Conservation (phyloP, 768 basidiomycete genomes). For the Leccinum barrowsii region DNA sequence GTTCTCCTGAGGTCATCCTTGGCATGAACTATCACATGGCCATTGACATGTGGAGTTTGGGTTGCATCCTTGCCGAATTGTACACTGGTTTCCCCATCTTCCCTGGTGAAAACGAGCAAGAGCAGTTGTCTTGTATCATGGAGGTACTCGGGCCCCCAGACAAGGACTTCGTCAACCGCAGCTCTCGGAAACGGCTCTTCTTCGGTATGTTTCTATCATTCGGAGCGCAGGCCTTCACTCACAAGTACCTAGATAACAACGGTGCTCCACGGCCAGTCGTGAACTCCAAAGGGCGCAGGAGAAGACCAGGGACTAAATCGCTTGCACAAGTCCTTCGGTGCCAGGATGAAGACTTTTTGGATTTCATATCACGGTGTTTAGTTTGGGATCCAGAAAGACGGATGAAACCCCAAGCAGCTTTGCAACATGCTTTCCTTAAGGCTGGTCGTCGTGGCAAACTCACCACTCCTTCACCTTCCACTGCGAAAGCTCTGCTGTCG, state of each 20-base stretch:
- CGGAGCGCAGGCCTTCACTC: neutral
- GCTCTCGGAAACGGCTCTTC: conserved; percentile 90
- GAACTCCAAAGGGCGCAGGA: conserved; percentile 92
- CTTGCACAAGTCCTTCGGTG: conserved; percentile 85
- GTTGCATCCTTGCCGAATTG: conserved; percentile 95
- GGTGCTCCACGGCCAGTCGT: conserved; percentile 91
- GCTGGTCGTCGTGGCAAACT: conserved; percentile 57
- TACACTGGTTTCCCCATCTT: conserved; percentile 98
- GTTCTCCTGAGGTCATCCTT: conserved; percentile 98
- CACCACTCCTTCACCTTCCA: conserved; percentile 38
- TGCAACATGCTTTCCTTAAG: conserved; percentile 87
- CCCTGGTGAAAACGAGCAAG: conserved; percentile 98
- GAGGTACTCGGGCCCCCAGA: conserved; percentile 96
- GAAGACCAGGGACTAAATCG: conserved; percentile 88
- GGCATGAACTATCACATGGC: conserved; percentile 99
- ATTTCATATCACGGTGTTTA: conserved; percentile 96
- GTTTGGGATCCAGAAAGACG: conserved; percentile 97
- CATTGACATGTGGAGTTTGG: conserved; percentile 99
- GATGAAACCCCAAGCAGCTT: conserved; percentile 87
- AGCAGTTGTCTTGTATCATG: conserved; percentile 98
- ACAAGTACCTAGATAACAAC: conserved; percentile 65
- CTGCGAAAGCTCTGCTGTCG: conserved; percentile 54
- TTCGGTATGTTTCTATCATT: conserved; percentile 62
- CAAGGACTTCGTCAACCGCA: conserved; percentile 90
- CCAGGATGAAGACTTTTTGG: conserved; percentile 93